Conservation (phyloP, 345 rosid species). For the Euphorbia pulcherrima region DNA sequence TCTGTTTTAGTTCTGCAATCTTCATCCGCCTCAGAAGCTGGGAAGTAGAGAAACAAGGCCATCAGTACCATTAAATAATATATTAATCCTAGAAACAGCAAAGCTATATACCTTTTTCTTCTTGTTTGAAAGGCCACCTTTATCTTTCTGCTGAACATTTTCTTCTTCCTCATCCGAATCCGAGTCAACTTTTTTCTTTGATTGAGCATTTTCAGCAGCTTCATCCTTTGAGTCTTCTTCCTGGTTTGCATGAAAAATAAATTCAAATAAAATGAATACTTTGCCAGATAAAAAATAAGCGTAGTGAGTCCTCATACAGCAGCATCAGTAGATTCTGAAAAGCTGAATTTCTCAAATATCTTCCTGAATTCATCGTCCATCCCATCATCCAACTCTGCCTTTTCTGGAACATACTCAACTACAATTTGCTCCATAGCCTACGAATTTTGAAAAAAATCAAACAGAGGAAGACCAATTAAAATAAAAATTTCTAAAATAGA, state of each 20-base stretch:
- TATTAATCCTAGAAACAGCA: background rate
- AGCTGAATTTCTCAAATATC: constrained; percentile 79
- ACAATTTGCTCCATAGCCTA: constrained; percentile 65
- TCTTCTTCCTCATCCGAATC: constrained; percentile 81
- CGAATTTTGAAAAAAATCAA: background rate
- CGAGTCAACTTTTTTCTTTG: constrained; percentile 60
- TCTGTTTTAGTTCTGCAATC: constrained; percentile 87
- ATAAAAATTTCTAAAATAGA: background rate
- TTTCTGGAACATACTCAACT: constrained; percentile 86
- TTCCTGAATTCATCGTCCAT: constrained; percentile 73
- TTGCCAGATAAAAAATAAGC: background rate
- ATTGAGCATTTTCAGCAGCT: constrained; percentile 52
- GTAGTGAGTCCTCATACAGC: constrained; percentile 44
- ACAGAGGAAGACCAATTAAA: background rate
- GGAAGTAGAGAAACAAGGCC: background rate
- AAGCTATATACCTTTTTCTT: constrained; percentile 58
- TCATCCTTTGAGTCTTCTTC: constrained; percentile 61
- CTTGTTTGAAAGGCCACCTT: constrained; percentile 77
- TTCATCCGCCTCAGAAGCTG: constrained; percentile 95
- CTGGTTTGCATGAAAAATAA: constrained; percentile 28
- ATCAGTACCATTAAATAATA: constrained; percentile 10
- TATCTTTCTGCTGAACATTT: constrained; percentile 67
- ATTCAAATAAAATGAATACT: background rate
- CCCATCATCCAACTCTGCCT: constrained; percentile 74
- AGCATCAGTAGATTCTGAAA: constrained; percentile 42